Base-by-base conservation (phyloP, 1,284 basidiomycete genomes). In the Wallemia ichthyophaga region DNA sequence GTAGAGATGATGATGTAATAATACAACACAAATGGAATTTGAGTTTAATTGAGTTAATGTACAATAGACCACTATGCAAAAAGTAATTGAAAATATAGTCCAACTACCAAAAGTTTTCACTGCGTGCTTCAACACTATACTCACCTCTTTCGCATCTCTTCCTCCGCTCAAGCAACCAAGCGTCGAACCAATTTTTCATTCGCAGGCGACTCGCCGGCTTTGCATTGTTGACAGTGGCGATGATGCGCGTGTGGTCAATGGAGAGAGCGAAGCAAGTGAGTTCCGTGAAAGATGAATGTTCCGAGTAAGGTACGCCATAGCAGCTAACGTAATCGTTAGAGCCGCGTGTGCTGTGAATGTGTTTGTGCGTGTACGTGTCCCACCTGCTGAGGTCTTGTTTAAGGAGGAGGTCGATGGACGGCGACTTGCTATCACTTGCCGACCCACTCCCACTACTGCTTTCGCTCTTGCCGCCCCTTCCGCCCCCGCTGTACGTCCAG, bases 211-310 rank as follows among this genome's bases (percentile, higher is more conserved):
- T 48, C 5, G 37, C 37, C n/a, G 11, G 37, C n/a, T 48, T 48
- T 5, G 13, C 37, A 21, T 3, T 21, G n/a, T 95, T 96, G 54
- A 96, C 91, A 0, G 92, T 96, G 2, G 92, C 85, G 63, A 96
- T 91, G 75, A 96, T 91, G 65, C 75, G 81, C 7, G 66, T 76
- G 81, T 78, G 92, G 66, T 78, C 74, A 28, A 86, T 72, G 13
- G 81, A 84, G 67, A 96, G 74, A 2, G 87, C 86, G 66, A 96
- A 96, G 66, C 84, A 94, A 24, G 85, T 95, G 65, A 89, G 74
- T 70, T 94, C 89, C 64, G 83, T 83, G 70, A 94, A 94, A 31
- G 84, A 88, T 58, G 85, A 91, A 68, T 98, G 91, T 68, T 95
- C 91, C 1, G 86, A 92, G 68, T 95, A 95, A 2, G 92, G 92